Evolutionary conservation across 495 filamentous ascomycete genomes (phyloP), one percentile per base, ranked within the genome.

Genomic region (Achaetomiella virescens): DNA sequence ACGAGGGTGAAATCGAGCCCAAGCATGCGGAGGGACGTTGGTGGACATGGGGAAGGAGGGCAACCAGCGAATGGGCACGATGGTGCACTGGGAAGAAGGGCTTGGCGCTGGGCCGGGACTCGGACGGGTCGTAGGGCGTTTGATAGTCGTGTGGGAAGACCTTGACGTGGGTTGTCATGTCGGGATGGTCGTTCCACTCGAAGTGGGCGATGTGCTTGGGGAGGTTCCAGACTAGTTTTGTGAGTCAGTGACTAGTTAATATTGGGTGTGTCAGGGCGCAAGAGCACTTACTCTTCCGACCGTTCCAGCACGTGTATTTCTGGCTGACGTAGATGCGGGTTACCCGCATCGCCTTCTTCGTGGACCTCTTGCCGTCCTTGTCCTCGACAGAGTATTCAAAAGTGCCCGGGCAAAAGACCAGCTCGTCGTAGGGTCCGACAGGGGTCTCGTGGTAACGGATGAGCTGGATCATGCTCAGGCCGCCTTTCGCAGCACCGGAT

Each of bases 201-300:
- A 81, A 80, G 35, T 68, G 68, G 21, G 77, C 79, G 15, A 81
- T 68, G 61, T 79, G 78, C 60, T 80, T 80, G 10, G 78, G 76
- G 38, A 78, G 74, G 62, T 79, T 80, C 76, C 76, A 80, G 53
- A 77, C 75, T 70, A 18, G 27, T 31, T 37, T 17, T 4, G 18
- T 6, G 43, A n/a, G 43, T 46, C 22, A 36, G 17, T 33, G 46
- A 31, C 21, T 14, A 42, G 31, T n/a, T 17, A 18, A 50, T 27
- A 21, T 15, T 5, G 18, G 6, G 50, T 14, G 37, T 11, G 11
- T 17, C 12, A 21, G 27, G 27, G 27, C 9, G 27, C 5, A 31
- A 9, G 27, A 9, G 27, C 9, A 31, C 61, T 37, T 49, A 70
- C 69, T 66, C n/a, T 55, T 65, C 48, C 72, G 48, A 41, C 78